phyloP scores from a whole-genome alignment of 495 filamentous ascomycete genomes.

The Elaphomyces granulatus region DNA sequence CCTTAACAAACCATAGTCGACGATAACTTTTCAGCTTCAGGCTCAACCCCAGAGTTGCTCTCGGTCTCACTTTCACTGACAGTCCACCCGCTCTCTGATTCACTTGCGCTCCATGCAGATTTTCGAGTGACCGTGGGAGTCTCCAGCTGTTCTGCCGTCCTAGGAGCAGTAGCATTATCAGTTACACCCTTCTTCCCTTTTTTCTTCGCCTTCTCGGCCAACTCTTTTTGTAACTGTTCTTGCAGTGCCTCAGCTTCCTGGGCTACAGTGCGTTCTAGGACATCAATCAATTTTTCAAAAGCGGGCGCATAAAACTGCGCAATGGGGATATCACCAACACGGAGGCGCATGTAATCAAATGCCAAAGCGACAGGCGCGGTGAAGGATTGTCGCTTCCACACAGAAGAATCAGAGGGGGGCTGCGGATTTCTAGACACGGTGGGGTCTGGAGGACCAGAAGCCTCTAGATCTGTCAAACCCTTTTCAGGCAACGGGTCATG shows the following conservation, averaged over 20 bases:
- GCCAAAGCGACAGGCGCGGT: conserved; percentile 49
- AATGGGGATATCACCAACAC: conserved; percentile 62
- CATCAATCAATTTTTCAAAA: conserved; percentile 49
- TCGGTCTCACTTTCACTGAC: conserved; percentile 18
- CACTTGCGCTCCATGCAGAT: conserved; percentile 27
- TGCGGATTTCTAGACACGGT: neutral
- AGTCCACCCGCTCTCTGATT: conserved; percentile 32
- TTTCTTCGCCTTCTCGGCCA: conserved; percentile 10
- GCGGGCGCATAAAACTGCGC: conserved; percentile 63
- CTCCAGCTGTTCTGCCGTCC: conserved; percentile 3
- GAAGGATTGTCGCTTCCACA: neutral
- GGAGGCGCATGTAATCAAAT: conserved; percentile 81
- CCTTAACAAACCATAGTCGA: too few species aligned
- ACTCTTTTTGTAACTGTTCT: conserved; percentile 11
- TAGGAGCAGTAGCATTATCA: conserved; percentile 8
- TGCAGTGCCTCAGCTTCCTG: conserved; percentile 10
- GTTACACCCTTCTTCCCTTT: conserved; percentile 12
- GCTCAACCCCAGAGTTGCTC: neutral
- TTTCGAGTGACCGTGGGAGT: conserved; percentile 4
- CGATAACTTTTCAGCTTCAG: neutral
- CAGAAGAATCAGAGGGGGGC: neutral
- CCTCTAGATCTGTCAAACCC: neutral
- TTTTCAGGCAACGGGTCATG: neutral
- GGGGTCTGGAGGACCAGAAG: neutral
- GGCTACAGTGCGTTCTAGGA: conserved; percentile 17